Base-by-base conservation (phyloP, 208 protist genomes). In the Trypanosoma congolense region DNA sequence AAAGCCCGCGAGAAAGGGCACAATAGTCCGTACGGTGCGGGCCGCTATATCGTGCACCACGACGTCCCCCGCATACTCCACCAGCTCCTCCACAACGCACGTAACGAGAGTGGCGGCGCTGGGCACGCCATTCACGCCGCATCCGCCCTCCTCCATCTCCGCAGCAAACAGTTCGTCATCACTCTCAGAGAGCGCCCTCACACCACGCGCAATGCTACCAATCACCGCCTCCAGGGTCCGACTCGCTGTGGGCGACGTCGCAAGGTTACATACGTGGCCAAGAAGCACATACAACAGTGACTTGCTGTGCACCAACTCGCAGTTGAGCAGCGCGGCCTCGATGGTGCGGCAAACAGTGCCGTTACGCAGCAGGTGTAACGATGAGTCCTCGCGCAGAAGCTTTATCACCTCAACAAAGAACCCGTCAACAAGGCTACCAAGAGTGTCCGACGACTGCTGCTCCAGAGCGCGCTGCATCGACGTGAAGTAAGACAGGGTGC, bases 361-460 rank as follows among this genome's bases (percentile, higher is more conserved):
- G 50, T 92, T 95, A 12, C 88, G 69, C 26, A 95, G 60, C 1
- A 95, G 71, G 61, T 87, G 63, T 8, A 92, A 75, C 0, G 73
- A 69, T 22, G 77, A 36, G 63, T 95, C 88, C 0, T 71, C 77
- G 26, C 73, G 69, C 2, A 95, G 75, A 47, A 89, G 65, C 68
- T 88, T 92, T 40, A 92, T 69, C 28, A 95, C 70, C 56, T 95
- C 84, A 1, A 79, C 75, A 67, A 95, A 92, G 61, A 95, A 91
- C 38, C 88, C 83, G 48, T 95, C 88, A 6, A 95, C 77, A 33
- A 92, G 77, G 50, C 70, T 63, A 48, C 72, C 71, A 25, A 91
- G 54, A 21, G 65, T 66, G 10, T 72, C 70, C 47, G 64, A 66
- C n/a, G 67, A 46, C 29, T 80, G 71, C 41, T 89, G 81, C 5